A percentile compares a stretch with the other conserved stretches of the same genome.
phyloP scores from a whole-genome alignment of 805 yeast species.

The Jamesozyma jinghongensis region DNA sequence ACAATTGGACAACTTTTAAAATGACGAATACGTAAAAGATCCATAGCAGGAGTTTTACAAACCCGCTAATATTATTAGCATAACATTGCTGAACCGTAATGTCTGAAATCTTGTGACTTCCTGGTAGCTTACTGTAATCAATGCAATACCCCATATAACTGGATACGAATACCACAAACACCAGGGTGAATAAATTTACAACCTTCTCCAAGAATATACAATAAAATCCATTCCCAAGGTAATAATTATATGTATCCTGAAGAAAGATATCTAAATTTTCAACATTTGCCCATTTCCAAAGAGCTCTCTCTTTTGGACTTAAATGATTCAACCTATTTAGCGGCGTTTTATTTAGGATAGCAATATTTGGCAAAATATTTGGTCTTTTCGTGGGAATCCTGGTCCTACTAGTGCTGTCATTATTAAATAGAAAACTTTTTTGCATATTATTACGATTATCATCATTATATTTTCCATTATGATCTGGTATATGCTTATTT shows the following conservation, averaged over 20 bases:
- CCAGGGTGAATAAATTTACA: conserved; percentile 61
- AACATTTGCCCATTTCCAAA: conserved; percentile 96
- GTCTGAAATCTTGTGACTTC: conserved; percentile 28
- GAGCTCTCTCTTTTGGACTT: conserved; percentile 65
- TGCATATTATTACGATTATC: neutral
- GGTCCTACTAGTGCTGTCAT: neutral
- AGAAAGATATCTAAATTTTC: conserved; percentile 83
- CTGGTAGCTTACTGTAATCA: conserved; percentile 44
- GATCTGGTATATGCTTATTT: neutral
- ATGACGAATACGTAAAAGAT: conserved; percentile 46
- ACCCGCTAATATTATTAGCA: conserved; percentile 35
- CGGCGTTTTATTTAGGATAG: conserved; percentile 22
- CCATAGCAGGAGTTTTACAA: conserved; percentile 54
- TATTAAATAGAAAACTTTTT: conserved; percentile 8
- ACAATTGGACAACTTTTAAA: conserved; percentile 45
- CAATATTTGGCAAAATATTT: conserved; percentile 18
- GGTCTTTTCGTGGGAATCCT: conserved; percentile 13
- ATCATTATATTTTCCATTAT: neutral
- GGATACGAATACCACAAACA: conserved; percentile 72
- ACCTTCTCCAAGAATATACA: conserved; percentile 63
- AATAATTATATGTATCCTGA: conserved; percentile 74
- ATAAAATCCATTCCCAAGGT: conserved; percentile 72
- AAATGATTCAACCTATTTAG: conserved; percentile 33
- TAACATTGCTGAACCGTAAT: conserved; percentile 33
- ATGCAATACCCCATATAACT: conserved; percentile 77